Conservation (phyloP, 495 filamentous ascomycete species). For the Monascus purpureus region DNA sequence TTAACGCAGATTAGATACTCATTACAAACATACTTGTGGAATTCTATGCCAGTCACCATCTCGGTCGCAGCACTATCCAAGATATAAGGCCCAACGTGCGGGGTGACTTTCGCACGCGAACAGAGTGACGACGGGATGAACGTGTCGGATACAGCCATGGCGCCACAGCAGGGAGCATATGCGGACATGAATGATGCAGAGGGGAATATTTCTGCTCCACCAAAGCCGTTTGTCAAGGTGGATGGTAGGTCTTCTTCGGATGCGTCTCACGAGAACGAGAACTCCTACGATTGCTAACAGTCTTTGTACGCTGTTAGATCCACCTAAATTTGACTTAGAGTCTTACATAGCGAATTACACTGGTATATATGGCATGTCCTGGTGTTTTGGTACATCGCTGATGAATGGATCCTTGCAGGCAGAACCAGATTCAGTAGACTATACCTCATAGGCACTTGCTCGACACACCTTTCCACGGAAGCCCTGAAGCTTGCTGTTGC, state of each 20-base stretch:
- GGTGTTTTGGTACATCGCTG: background rate
- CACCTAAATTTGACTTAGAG: conserved; percentile 86
- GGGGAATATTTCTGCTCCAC: background rate
- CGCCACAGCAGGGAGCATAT: background rate
- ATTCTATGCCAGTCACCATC: too few relatives aligned
- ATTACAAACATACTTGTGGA: too few relatives aligned
- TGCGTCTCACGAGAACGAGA: too few relatives aligned
- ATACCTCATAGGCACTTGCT: conserved; percentile 64
- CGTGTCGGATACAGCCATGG: too few relatives aligned
- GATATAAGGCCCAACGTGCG: too few relatives aligned
- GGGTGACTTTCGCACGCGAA: background rate
- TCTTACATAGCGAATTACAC: conserved; percentile 83
- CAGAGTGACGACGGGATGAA: background rate
- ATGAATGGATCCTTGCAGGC: conserved; percentile 24
- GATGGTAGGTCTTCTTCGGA: conserved; percentile 1
- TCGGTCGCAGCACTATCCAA: too few relatives aligned
- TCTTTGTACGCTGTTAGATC: conserved; percentile 32
- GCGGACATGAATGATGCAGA: background rate
- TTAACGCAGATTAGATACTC: too few relatives aligned
- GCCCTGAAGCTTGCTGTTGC: conserved; percentile 63
- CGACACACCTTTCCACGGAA: conserved; percentile 61
- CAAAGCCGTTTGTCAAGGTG: background rate
- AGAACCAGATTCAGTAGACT: conserved; percentile 67
- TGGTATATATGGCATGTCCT: conserved; percentile 34
- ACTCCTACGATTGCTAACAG: too few relatives aligned